Conservation (phyloP, 2,329 filamentous ascomycete genomes). For the Sclerotinia minor region DNA sequence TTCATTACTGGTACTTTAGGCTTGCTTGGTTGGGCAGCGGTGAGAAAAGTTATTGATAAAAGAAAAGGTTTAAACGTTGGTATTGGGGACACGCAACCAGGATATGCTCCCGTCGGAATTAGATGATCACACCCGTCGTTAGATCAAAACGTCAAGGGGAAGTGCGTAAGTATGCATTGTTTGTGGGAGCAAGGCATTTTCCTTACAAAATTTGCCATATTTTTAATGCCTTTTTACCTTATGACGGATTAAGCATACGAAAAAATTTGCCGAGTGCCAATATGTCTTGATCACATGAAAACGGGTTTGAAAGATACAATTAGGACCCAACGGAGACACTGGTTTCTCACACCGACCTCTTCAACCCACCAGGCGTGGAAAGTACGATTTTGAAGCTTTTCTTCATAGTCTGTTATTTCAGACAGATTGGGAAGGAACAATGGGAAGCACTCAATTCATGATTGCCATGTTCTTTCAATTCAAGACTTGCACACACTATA, state of each 20-base stretch:
- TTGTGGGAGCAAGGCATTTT: conserved; percentile 6
- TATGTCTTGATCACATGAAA: not conserved
- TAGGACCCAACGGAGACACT: not conserved
- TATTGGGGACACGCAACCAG: conserved; percentile 32
- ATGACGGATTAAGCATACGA: not conserved
- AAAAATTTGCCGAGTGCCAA: not conserved
- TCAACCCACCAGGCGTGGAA: not conserved
- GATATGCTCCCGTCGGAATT: conserved; percentile 35
- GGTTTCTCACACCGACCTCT: not conserved
- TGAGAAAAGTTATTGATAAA: conserved; percentile 51
- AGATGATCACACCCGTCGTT: conserved; percentile 18
- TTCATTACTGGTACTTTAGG: conserved; percentile 61
- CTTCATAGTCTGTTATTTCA: too few species aligned
- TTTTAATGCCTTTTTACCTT: not conserved
- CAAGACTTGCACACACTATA: not conserved
- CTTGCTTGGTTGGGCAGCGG: conserved; percentile 60
- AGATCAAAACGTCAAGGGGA: not conserved
- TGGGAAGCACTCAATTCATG: not conserved
- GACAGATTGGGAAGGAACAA: not conserved
- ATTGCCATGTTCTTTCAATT: not conserved
- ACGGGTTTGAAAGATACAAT: not conserved
- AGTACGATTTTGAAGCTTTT: not conserved
- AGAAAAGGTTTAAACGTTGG: conserved; percentile 39
- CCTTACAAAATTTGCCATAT: not conserved
- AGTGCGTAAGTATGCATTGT: not conserved